Conservation (phyloP, 2,329 filamentous ascomycete species). For the Penicillium sp. region DNA sequence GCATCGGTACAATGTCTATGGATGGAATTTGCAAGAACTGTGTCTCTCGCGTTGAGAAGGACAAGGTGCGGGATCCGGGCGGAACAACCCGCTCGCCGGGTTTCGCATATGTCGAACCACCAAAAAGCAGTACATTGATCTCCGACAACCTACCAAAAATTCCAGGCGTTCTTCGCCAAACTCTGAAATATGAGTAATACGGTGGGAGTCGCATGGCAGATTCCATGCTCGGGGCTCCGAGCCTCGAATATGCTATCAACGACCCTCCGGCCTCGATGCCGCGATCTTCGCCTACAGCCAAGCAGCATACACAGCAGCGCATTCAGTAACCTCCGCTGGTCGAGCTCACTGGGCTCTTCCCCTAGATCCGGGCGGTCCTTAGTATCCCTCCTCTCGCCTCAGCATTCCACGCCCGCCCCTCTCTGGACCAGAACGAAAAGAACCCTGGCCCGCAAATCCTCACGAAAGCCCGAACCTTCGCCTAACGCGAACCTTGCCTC, state of each 20-base stretch:
- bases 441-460: constrained; percentile 18
- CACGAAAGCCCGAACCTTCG: constrained; percentile 8
- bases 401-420: constrained; percentile 1
- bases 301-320: constrained; percentile 17
- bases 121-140: not conserved
- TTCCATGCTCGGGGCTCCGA: constrained; percentile 39
- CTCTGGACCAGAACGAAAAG: constrained; percentile 20
- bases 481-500: constrained; percentile 34
- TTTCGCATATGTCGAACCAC: not conserved
- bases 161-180: constrained; percentile 7
- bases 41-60: not conserved
- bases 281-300: constrained; percentile 25
- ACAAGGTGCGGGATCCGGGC: not conserved
- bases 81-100: not conserved
- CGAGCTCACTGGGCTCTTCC: constrained; percentile 7
- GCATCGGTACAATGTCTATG: not conserved
- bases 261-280: constrained; percentile 19
- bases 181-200: constrained; percentile 45
- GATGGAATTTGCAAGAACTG: not conserved
- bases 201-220: constrained; percentile 42
- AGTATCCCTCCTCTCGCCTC: not conserved
- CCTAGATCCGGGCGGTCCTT: not conserved
- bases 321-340: constrained; percentile 7
- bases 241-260: constrained; percentile 24
- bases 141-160: not conserved